Evolutionary conservation across 2,329 filamentous ascomycete species (phyloP).

Genomic region (Talaromyces atroroseus): DNA sequence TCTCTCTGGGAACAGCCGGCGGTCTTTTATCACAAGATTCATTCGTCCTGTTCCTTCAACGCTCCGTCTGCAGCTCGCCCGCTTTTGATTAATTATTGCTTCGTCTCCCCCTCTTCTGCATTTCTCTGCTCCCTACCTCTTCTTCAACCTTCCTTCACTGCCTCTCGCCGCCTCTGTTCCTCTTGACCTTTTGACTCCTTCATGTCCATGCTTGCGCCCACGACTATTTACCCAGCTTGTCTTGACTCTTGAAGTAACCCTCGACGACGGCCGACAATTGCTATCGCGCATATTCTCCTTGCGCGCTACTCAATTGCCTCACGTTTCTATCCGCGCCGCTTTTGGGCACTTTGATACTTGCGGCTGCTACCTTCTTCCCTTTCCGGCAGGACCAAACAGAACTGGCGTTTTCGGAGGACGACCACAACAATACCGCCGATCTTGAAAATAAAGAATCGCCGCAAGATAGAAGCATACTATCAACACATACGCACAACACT

Average conservation of each 20-base stretch:
- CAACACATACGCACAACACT: background rate
- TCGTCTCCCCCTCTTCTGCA: conserved; percentile 7
- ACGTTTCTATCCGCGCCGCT: conserved; percentile 3
- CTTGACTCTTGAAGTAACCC: background rate
- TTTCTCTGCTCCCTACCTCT: background rate
- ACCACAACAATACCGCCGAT: background rate
- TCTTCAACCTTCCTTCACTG: background rate
- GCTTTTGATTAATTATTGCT: conserved; percentile 12
- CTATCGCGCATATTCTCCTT: background rate
- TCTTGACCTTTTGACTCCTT: background rate
- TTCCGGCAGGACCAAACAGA: conserved; percentile 5
- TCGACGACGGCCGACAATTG: background rate
- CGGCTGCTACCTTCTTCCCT: conserved; percentile 8
- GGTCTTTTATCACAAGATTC: conserved; percentile 12
- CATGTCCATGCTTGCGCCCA: background rate
- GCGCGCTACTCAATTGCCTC: background rate
- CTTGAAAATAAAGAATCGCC: background rate
- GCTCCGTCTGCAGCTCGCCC: conserved; percentile 8
- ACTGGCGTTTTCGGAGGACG: conserved; percentile 9
- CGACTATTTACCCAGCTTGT: background rate
- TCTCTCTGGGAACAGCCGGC: conserved; percentile 2
- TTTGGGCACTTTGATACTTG: conserved; percentile 1
- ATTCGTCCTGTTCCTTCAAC: conserved; percentile 2
- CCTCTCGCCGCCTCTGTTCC: background rate
- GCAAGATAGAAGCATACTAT: background rate